Percentiles rank a stretch among this genome's conserved stretches.
phyloP scores from a whole-genome alignment of 2,329 filamentous ascomycete genomes.

The Neurospora sp. region DNA sequence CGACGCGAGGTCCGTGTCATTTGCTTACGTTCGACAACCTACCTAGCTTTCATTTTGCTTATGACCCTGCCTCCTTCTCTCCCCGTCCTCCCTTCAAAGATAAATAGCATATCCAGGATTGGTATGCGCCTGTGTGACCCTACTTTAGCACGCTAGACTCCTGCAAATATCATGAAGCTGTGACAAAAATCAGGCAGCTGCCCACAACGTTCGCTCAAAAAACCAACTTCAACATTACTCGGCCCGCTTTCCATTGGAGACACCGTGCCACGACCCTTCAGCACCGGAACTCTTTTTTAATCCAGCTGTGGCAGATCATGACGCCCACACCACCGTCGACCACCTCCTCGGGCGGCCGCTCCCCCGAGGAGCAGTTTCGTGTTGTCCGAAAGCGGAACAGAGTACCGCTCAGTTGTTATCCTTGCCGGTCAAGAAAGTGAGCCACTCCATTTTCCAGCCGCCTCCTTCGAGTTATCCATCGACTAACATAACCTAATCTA shows the following conservation, averaged over 20 bases:
- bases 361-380: conserved; percentile 76
- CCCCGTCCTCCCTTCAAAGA: not conserved
- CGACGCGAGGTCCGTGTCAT: not conserved
- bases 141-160: not conserved
- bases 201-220: not conserved
- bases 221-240: not conserved
- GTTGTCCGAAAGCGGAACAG: conserved; percentile 88
- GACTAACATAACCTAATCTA: conserved; percentile 24
- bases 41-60: not conserved
- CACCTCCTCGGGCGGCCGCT: conserved; percentile 63
- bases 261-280: not conserved
- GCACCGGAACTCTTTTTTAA: not conserved
- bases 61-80: not conserved
- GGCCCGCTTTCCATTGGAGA: not conserved
- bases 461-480: conserved; percentile 4
- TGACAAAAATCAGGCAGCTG: conserved; percentile 42
- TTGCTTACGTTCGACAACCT: not conserved
- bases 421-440: conserved; percentile 86
- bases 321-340: conserved; percentile 70
- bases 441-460: conserved; percentile 16
- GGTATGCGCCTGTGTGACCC: not conserved
- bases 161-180: conserved; percentile 35
- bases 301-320: conserved; percentile 34
- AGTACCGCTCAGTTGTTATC: conserved; percentile 82
- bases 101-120: not conserved